Base-by-base conservation (phyloP, 1,284 basidiomycete genomes). In the Neonothopanus nambi region DNA sequence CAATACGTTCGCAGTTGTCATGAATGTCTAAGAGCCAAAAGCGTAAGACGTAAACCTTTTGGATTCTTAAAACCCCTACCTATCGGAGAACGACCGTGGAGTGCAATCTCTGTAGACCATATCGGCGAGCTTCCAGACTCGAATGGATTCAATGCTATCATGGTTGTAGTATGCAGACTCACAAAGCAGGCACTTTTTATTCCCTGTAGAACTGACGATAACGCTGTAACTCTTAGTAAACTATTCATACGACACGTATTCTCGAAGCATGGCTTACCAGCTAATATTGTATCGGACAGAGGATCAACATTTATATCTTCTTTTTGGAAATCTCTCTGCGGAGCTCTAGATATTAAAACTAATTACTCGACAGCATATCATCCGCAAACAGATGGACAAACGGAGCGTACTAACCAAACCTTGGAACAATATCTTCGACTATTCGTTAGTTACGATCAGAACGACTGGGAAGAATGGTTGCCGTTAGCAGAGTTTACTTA, bases 91-190 rank as follows among this genome's bases (percentile, higher is more conserved):
- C 15, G 45, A 28, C 51, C 51, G 9, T 53, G 51, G 51, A 48
- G 35, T 23, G 39, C 45, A 23, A 47, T 53, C 1, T 53, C 51
- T 2, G 42, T 53, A 13, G 51, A 53, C n/a, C 51, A 53, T 36
- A 67, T 71, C 35, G 50, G 53, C 0, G 51, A 61, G n/a, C 61
- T 73, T 2, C 71, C 71, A 0, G 45, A 55, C 1, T 62, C 56
- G 1, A 28, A 65, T 17, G 69, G 67, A 0, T 67, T 59, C 47
- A 57, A 69, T 43, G 48, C 64, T 1, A 63, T 72, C 28, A 56
- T 71, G 43, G 63, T 70, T 0, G 57, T 57, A 9, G 66, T 65
- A 5, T 35, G 33, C 28, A 8, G 26, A 42, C 37, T 42, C 3
- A 41, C 48, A 17, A 68, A 69, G 48, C 43, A 40, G 18, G 57